Evolutionary conservation across 2,329 filamentous ascomycete species (phyloP), one percentile per base, ranked within the genome.

Genomic region (Pestalotiopsis sp.): DNA sequence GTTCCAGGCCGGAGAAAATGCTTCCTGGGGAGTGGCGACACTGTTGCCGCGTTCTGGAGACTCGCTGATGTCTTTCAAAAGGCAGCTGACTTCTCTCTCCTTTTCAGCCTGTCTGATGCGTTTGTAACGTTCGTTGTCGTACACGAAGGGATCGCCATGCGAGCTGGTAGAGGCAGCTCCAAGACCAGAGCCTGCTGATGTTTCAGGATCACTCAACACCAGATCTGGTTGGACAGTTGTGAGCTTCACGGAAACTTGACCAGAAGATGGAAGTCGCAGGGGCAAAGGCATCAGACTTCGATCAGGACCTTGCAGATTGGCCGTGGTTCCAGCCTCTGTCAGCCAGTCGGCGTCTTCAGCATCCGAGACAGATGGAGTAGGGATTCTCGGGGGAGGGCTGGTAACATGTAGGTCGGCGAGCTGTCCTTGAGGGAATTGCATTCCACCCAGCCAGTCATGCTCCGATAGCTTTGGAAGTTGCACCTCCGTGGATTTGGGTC

Each of bases 71-170:
- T 74, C 76, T 36, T 77, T 78, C 23, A 85, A 78, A 7, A 78
- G 80, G 27, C 73, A 78, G 67, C 82, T 85, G 14, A 85, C 78
- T 12, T 86, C 82, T 67, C 80, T 77, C 69, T 86, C 83, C 68
- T 78, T 79, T 1, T 78, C 75, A 4, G 79, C 74, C 7, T 79
- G 75, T 9, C 84, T 72, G 52, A 82, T 82, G 11, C 76, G 69
- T 14, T 76, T 78, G 70, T 83, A 83, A 1, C 75, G 70, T 9
- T 78, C 77, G 41, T 75, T 77, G 71, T 86, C 84, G 69, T 85
- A 86, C 62, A 78, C 78, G 75, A 86, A 87, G 0, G 82, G 84
- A 56, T 86, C 83, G 0, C 78, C 75, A 39, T 79, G 79, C 0
- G 80, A 82, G 5, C 77, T 80, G 31, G 78, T 79, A 3, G 75